Evolutionary conservation across 2,329 filamentous ascomycete genomes (phyloP).

Genomic region (Diaporthe australafricana): DNA sequence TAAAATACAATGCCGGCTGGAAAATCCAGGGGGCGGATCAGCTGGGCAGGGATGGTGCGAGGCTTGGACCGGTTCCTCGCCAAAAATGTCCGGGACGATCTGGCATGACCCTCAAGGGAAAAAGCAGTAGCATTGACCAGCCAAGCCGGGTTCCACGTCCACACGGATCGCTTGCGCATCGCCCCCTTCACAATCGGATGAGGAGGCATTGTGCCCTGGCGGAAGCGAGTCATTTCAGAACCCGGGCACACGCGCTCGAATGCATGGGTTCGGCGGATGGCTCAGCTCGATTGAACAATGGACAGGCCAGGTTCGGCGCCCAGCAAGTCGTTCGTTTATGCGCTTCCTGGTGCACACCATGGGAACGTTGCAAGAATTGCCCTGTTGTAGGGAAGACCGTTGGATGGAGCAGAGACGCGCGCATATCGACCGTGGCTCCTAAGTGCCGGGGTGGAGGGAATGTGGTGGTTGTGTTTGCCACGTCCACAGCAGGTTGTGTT

Average conservation of each 20-base stretch:
- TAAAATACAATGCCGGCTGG: neutral
- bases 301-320: neutral
- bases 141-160: constrained; percentile 8
- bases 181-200: constrained; percentile 28
- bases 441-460: neutral
- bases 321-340: constrained; percentile 16
- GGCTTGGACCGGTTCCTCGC: neutral
- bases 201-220: constrained; percentile 13
- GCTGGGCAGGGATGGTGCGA: constrained; percentile 19
- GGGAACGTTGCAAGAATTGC: neutral
- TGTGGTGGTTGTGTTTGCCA: neutral
- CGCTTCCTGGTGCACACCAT: neutral
- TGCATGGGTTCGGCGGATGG: neutral
- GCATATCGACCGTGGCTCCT: neutral
- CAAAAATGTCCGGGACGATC: neutral
- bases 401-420: neutral
- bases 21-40: constrained; percentile 13
- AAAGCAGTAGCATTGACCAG: constrained; percentile 6
- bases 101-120: neutral
- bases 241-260: neutral
- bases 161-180: neutral
- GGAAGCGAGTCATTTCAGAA: constrained; percentile 6
- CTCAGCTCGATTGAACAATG: neutral
- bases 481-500: neutral
- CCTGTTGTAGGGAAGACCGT: neutral